Evolutionary conservation across 495 filamentous ascomycete genomes (phyloP).

Genomic region (Geopyxis carbonaria): DNA sequence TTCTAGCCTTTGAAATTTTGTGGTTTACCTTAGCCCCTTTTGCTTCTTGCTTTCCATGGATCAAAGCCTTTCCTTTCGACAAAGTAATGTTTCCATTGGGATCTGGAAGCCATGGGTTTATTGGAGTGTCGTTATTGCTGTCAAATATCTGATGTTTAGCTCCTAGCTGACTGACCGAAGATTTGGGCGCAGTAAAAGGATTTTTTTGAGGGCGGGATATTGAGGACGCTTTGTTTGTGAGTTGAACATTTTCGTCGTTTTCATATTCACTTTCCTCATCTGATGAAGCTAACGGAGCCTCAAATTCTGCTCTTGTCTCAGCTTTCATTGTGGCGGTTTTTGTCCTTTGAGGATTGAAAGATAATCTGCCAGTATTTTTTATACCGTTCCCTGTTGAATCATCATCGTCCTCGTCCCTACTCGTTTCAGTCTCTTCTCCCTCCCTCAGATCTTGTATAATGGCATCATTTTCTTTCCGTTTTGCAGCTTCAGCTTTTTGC

Average conservation of each 20-base stretch:
- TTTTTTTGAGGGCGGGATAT: slow-evolving; percentile 4
- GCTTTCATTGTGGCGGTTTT: slow-evolving; percentile 6
- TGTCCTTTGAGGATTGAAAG: slow-evolving; percentile 38
- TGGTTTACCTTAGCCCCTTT: slow-evolving; percentile 15
- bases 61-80: slow-evolving; percentile 12
- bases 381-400: slow-evolving; percentile 35
- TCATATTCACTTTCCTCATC: slow-evolving; percentile 33
- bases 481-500: slow-evolving; percentile 64
- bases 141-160: slow-evolving; percentile 5
- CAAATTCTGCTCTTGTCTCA: slow-evolving; percentile 14
- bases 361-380: slow-evolving; percentile 43
- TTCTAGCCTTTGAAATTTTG: slow-evolving; percentile 23
- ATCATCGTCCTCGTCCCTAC: slow-evolving; percentile 29
- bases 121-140: slow-evolving; percentile 18
- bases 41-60: slow-evolving; percentile 11
- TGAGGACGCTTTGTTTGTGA: slow-evolving; percentile 14
- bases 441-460: slow-evolving; percentile 60
- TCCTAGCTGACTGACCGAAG: not conserved
- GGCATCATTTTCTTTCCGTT: slow-evolving; percentile 63
- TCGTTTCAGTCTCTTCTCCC: slow-evolving; percentile 31
- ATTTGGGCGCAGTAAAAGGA: slow-evolving; percentile 13
- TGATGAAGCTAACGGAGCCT: slow-evolving; percentile 9
- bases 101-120: slow-evolving; percentile 34
- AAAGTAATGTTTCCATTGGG: slow-evolving; percentile 4
- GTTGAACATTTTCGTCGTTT: slow-evolving; percentile 24